Base-by-base conservation (phyloP, 108 stramenopile genomes). In the Skeletonema menzelii region DNA sequence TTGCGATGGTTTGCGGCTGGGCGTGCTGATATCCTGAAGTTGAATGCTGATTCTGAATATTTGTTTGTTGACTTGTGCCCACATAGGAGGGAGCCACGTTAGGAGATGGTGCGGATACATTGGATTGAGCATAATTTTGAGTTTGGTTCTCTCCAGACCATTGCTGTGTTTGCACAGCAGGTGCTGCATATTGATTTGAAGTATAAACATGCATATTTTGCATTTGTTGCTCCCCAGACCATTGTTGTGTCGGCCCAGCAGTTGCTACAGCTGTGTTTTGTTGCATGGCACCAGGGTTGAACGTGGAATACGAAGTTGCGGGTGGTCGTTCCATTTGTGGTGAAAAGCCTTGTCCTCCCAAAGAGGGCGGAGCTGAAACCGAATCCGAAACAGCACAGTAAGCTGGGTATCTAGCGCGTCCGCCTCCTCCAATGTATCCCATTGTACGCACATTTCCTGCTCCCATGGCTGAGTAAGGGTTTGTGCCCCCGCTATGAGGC, bases 351-450 rank as follows among this genome's bases (percentile, higher is more conserved):
- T 14, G 4, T 17, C 66, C 67, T 13, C 56, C 56, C 24, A 59
- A 47, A 26, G 59, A 70, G 0, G 76, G 46, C 12, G 63, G 57
- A 19, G 69, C 61, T n/a, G 57, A 58, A 20, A 82, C 80, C 27
- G 82, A 63, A 70, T 76, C 61, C 11, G 75, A 65, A 14, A 83
- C 73, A 14, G 82, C 73, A 74, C 72, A 72, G 34, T 83, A 83
- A 1, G 67, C 40, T 11, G 82, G 82, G 73, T 83, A 83, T 8
- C 82, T 59, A 7, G 67, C 68, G 46, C 72, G 46, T 3, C 55
- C 63, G 31, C 40, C 20, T 11, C 63, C 76, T 55, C 59, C 67
- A 42, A 59, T 73, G 15, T 73, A 73, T 30, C 73, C 73, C 14
- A 37, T 15, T 4, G 37, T 69, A 15, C 22, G 27, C 13, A 55